Evolutionary conservation across 257 asterid genomes (phyloP).

Genomic region (Hygrophila difformis): DNA sequence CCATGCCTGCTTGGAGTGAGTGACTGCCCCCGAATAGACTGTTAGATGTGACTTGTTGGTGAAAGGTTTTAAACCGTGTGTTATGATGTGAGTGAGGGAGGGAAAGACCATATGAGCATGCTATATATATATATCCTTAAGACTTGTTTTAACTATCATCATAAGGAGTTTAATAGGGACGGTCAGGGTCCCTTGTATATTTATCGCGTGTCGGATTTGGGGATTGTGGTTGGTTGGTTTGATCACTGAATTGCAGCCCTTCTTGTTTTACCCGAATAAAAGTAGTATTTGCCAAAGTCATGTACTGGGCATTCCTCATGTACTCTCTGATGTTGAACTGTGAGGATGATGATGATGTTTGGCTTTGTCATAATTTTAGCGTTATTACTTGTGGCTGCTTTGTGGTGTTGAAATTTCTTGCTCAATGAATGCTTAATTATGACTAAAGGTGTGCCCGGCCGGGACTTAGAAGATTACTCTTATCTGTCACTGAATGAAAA

Average conservation of each 20-base stretch:
- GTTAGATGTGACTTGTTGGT: constrained; percentile 21
- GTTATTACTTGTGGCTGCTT: neutral
- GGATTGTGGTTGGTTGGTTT: constrained; percentile 7
- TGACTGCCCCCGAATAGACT: constrained; percentile 13
- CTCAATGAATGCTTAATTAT: too few relatives aligned
- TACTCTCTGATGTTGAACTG: too few relatives aligned
- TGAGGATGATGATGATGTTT: too few relatives aligned
- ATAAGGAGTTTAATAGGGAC: constrained; percentile 24
- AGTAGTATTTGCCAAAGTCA: neutral
- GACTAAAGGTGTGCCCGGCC: too few relatives aligned
- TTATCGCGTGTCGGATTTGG: constrained; percentile 14
- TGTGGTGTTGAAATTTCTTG: too few relatives aligned
- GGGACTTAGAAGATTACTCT: too few relatives aligned
- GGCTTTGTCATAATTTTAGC: too few relatives aligned
- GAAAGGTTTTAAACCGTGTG: constrained; percentile 19
- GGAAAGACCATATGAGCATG: constrained; percentile 14
- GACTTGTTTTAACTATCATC: constrained; percentile 20
- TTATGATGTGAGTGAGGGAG: constrained; percentile 13
- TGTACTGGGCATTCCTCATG: neutral
- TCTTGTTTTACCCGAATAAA: neutral
- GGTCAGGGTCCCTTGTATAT: constrained; percentile 17
- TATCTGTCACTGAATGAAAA: neutral
- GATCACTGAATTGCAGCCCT: neutral
- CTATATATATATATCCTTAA: constrained; percentile 14
- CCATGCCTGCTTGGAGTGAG: constrained; percentile 12